Base-by-base conservation (phyloP, 2,329 filamentous ascomycete genomes). In the Anthostomella pinea region DNA sequence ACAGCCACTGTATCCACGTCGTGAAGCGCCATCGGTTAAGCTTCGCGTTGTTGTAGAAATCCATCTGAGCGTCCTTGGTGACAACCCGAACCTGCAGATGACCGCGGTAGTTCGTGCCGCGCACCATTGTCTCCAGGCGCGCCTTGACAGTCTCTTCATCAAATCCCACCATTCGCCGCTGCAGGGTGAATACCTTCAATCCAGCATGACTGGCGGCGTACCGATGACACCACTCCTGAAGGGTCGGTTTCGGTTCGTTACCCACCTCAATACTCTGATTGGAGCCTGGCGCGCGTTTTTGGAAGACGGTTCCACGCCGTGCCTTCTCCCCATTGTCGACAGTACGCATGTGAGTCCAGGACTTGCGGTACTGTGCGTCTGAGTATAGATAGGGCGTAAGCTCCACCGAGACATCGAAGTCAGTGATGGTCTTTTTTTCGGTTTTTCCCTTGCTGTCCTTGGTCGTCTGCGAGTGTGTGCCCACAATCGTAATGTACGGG, bases 51-150 rank as follows among this genome's bases (percentile, higher is more conserved):
- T 77, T 85, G 64, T 83, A 85, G 30, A 86, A 69, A 33, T 83
- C 74, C 14, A 85, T 66, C 15, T 67, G 65, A 10, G 64, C 63
- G 47, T 82, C 70, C 20, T 72, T 69, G 8, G 75, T 65, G 0
- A 79, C 79, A 50, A 88, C 83, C 0, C 65, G 61, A 34, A 89
- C 69, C 11, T 59, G 45, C 15, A 85, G 58, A 35, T 70, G 63
- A 6, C 85, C 85, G 17, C 75, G 73, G 63, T 89, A 90, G 55
- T 81, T 79, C 4, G 83, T 86, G 13, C 69, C 65, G 20, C 74
- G 68, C 13, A 87, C 72, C 2, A 85, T 60, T n/a, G 57, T 63
- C 38, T 72, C 67, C 14, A 88, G 60, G 6, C 73, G 67, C 11
- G 62, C 53, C 27, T 67, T 64, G 14, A 88, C 59, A 28, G 62